Conservation (phyloP, 2,329 filamentous ascomycete species). For the Massarina eburnea region DNA sequence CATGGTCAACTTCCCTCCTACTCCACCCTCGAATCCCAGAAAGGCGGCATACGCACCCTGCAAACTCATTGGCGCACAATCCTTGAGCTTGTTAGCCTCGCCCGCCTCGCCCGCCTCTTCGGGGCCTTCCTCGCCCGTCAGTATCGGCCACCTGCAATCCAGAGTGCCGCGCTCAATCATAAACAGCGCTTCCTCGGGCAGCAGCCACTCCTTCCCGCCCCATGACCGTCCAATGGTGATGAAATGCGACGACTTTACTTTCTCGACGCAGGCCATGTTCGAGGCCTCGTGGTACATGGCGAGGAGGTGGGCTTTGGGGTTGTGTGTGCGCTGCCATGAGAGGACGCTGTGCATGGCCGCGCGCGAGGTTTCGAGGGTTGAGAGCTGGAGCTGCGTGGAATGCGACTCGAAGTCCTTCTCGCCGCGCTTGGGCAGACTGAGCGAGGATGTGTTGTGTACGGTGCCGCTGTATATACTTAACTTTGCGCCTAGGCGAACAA, state of each 20-base stretch:
- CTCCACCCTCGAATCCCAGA: constrained; percentile 66
- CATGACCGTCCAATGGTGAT: constrained; percentile 69
- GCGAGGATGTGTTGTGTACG: constrained; percentile 23
- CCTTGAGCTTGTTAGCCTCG: constrained; percentile 48
- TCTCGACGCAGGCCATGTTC: constrained; percentile 64
- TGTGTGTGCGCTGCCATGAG: constrained; percentile 72
- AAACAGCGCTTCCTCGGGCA: constrained; percentile 91
- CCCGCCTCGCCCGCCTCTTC: constrained; percentile 29
- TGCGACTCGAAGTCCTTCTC: constrained; percentile 98
- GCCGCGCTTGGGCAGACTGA: constrained; percentile 79
- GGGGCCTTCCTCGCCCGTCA: constrained; percentile 25
- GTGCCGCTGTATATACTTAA: constrained; percentile 12
- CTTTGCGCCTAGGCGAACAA: background rate
- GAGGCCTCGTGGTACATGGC: constrained; percentile 73
- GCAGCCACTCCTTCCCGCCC: constrained; percentile 67
- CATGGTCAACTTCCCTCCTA: constrained; percentile 58
- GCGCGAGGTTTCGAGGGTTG: constrained; percentile 76
- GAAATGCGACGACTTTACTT: constrained; percentile 70
- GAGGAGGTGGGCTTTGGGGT: constrained; percentile 64
- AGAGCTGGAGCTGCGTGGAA: constrained; percentile 78
- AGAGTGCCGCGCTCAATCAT: constrained; percentile 83
- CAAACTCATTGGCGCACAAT: constrained; percentile 78
- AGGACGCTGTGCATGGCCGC: constrained; percentile 88
- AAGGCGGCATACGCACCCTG: constrained; percentile 88
- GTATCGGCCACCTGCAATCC: constrained; percentile 79